Percentiles rank a stretch among this genome's conserved stretches.
phyloP scores from a whole-genome alignment of 1,284 basidiomycete species.

The Xerocomus amazonicus region DNA sequence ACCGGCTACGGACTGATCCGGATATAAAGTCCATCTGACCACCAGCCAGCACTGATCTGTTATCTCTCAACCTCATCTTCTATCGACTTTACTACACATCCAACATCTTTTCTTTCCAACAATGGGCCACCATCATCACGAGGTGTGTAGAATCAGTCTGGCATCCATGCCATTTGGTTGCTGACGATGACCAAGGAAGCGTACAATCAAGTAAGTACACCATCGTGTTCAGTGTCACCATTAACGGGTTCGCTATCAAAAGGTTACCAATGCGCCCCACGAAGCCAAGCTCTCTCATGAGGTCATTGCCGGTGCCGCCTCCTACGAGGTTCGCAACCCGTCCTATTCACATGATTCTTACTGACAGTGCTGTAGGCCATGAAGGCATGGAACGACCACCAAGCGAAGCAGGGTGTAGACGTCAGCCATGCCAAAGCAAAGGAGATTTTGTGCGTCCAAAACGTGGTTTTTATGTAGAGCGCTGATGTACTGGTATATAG shows the following conservation, averaged over 20 bases:
- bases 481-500: constrained; percentile 5
- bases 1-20: not conserved
- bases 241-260: constrained; percentile 2
- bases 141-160: too few species aligned
- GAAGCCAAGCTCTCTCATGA: constrained; percentile 30
- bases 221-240: not conserved
- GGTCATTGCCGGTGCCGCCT: constrained; percentile 28
- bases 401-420: constrained; percentile 11
- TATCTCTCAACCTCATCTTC: constrained; percentile 3
- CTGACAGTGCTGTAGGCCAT: constrained; percentile 21
- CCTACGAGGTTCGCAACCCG: constrained; percentile 19
- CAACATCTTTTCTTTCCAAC: too few species aligned
- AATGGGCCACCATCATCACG: too few species aligned
- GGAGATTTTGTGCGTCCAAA: constrained; percentile 21
- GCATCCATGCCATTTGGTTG: too few species aligned
- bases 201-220: constrained; percentile 14
- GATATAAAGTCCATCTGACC: constrained; percentile 17
- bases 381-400: constrained; percentile 27
- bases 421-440: constrained; percentile 22
- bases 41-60: constrained; percentile 11
- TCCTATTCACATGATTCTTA: not conserved
- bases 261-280: constrained; percentile 38
- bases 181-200: constrained; percentile 18
- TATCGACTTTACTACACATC: not conserved
- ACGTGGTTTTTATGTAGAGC: too few species aligned